Evolutionary conservation across 2,329 filamentous ascomycete genomes (phyloP).

Genomic region (Colletotrichum trifolii): DNA sequence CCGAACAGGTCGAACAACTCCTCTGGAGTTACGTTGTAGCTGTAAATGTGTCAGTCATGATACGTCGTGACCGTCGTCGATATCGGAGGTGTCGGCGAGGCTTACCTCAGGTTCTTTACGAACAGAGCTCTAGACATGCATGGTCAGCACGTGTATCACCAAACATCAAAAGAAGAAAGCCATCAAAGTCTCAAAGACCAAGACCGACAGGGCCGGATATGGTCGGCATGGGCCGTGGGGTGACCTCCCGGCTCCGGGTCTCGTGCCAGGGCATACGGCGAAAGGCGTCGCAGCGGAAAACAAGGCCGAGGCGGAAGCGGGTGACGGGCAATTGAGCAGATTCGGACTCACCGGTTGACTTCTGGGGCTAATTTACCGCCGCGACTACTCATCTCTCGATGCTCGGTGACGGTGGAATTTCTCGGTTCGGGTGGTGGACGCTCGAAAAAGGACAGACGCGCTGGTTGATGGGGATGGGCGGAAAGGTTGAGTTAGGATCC

Average conservation of each 20-base stretch:
- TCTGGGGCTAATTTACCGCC: slow-evolving; percentile 97
- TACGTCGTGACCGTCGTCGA: slow-evolving; percentile 27
- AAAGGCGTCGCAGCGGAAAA: slow-evolving; percentile 20
- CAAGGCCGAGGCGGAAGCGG: slow-evolving; percentile 3
- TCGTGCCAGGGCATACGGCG: slow-evolving; percentile 26
- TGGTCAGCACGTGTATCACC: slow-evolving; percentile 45
- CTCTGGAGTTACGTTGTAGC: slow-evolving; percentile 98
- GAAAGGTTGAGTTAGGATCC: slow-evolving; percentile 34
- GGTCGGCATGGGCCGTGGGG: slow-evolving; percentile 24
- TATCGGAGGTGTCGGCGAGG: slow-evolving; percentile 60
- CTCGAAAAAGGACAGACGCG: slow-evolving; percentile 42
- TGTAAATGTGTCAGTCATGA: slow-evolving; percentile 49
- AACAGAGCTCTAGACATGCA: slow-evolving; percentile 85
- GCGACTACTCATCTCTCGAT: slow-evolving; percentile 95
- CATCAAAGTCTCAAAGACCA: slow-evolving; percentile 1
- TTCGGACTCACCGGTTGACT: slow-evolving; percentile 87
- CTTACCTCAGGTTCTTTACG: slow-evolving; percentile 98
- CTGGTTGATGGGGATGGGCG: slow-evolving; percentile 41
- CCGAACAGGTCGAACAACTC: slow-evolving; percentile 99
- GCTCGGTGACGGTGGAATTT: slow-evolving; percentile 40
- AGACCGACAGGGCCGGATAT: slow-evolving; percentile 8
- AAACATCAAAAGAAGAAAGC: slow-evolving; percentile 3
- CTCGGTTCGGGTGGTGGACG: slow-evolving; percentile 36
- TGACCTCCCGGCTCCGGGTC: slow-evolving; percentile 26
- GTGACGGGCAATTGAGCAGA: slow-evolving; percentile 23